phyloP scores from a whole-genome alignment of 192 early-diverging fungal species.

The Umbelopsis sp. region DNA sequence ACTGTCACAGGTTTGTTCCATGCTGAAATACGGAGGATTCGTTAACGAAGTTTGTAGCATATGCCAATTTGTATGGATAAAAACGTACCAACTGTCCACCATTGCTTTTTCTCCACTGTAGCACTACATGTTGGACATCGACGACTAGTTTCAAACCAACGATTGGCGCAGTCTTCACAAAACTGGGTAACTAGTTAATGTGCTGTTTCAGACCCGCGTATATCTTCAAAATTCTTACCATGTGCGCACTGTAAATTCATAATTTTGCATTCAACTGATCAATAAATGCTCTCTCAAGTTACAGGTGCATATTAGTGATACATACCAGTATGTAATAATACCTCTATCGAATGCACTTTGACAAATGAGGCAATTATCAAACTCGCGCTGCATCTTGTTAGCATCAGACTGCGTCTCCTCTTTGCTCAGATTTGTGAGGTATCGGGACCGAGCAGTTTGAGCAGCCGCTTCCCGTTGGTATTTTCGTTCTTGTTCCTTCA shows the following conservation, averaged over 20 bases:
- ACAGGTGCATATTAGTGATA: too few species aligned
- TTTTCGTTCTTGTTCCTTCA: conserved; percentile 1
- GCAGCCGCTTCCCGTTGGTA: background rate
- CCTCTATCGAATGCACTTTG: conserved; percentile 8
- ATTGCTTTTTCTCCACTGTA: conserved; percentile 10
- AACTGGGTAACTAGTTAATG: background rate
- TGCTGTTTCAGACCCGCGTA: background rate
- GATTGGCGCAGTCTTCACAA: conserved; percentile 11
- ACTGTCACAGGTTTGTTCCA: background rate
- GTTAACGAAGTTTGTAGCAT: background rate
- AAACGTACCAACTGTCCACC: conserved; percentile 20
- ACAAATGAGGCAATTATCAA: conserved; percentile 22
- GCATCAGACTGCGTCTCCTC: conserved; percentile 1
- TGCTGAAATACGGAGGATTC: background rate
- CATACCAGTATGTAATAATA: conserved; percentile 26
- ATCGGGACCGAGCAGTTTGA: conserved; percentile 8
- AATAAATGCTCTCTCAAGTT: background rate
- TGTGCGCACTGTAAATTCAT: conserved; percentile 21
- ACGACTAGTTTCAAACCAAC: conserved; percentile 16
- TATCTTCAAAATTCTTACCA: conserved; percentile 10
- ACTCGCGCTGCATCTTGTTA: background rate
- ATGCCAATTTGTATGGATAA: background rate
- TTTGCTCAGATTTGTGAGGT: conserved; percentile 13
- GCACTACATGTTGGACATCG: conserved; percentile 22
- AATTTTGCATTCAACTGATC: background rate